Evolutionary conservation across 2,329 filamentous ascomycete species (phyloP), one percentile per base, ranked within the genome.

Genomic region (Hypoxylon sp.): DNA sequence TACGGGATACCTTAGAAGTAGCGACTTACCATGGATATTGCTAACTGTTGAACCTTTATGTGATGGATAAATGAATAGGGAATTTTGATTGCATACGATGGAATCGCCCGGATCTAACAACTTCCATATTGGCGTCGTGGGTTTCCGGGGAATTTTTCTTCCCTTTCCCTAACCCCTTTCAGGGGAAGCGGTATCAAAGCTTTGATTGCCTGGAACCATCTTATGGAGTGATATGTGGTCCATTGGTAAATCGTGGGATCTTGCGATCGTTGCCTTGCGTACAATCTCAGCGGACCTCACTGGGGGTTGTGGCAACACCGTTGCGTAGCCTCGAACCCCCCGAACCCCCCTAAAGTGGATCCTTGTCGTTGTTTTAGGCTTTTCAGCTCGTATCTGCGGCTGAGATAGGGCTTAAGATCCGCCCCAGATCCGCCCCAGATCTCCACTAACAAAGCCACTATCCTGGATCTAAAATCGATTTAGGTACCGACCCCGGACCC

Each of bases 401-500:
- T 70, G 54, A 50, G 53, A 42, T 71, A 66, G 65, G 68, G 65
- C 68, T 68, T 62, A 63, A 6, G 21, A 60, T 27, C 24, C 24
- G 24, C 24, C 24, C 24, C 24, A 24, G 24, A 24, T 24, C 24
- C 24, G 24, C 24, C 24, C 24, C 24, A 27, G 24, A 27, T 65
- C 61, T 17, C 47, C 50, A 48, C 69, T 66, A 64, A 44, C 51
- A 39, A 51, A 59, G 61, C 64, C 63, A 57, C n/a, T 29, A 21
- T 35, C 10, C 19, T 47, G 39, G 59, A 54, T 60, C 51, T 55
- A 68, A 60, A 67, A 27, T 69, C 69, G 56, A 69, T 59, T 19
- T 44, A 11, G 39, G 39, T 62, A 53, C 19, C 55, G 44, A 44
- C 47, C 7, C 31, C 31, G 7, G 10, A 8, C 31, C 13, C 4